Base-by-base conservation (phyloP, 2,329 filamentous ascomycete species). In the Penicillium vulpinum region DNA sequence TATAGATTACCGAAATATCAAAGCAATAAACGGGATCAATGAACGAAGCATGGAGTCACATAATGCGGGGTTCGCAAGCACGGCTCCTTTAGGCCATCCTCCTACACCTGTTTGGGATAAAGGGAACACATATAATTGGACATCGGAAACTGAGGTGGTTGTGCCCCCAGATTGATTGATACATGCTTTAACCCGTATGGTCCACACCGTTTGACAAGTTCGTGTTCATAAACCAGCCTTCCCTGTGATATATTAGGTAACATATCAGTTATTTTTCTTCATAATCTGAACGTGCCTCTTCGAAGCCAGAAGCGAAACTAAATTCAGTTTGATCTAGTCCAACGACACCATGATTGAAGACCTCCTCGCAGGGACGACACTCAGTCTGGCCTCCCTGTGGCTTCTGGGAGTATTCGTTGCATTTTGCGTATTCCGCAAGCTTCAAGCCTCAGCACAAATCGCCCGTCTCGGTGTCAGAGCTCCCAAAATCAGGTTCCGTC, bases 311-410 rank as follows among this genome's bases (percentile, higher is more conserved):
- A 18, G 15, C 4, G 16, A 35, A 13, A 35, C 28, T 26, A 11
- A n/a, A 35, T 11, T 16, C 16, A 18, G 18, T 4, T 45, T 16
- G 21, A 11, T 3, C 16, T 31, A 51, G 7, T 15, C 26, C 4
- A 53, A 39, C 41, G 39, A 26, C 46, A 58, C 77, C 77, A 83
- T 63, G 71, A 70, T 86, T 48, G 83, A 85, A 63, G 64, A 74
- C 33, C 54, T 81, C 29, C 45, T 82, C 59, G 73, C 75, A 56
- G 71, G 77, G 56, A 63, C 80, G 66, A 82, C 82, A 55, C 62
- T 77, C 51, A 77, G 73, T 56, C 69, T 71, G 51, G 60, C 76
- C 18, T 54, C 77, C 45, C 49, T 79, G 29, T 70, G 78, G 60
- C 24, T 78, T 33, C 57, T 77, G 6, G 70, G 71, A 44, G 65